A percentile compares a stretch with the other conserved stretches of the same genome.
Conservation (phyloP, 768 basidiomycete genomes). For the Termitomyces eurrhizus region DNA sequence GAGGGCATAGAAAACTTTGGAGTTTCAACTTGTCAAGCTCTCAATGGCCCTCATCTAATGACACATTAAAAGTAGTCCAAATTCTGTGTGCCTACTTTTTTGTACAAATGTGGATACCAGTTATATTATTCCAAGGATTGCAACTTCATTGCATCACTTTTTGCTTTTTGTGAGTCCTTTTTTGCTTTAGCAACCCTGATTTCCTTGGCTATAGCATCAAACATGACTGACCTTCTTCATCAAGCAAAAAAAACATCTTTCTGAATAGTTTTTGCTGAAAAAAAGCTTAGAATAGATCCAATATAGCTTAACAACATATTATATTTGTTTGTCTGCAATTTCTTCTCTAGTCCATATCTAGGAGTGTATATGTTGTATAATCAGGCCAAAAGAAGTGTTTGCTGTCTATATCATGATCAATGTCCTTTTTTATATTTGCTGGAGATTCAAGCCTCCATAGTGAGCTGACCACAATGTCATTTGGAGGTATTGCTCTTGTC, state of each 20-base stretch:
- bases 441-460: not conserved
- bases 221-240: too few relatives aligned
- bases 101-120: too few relatives aligned
- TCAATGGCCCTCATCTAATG: not conserved
- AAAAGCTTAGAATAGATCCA: not conserved
- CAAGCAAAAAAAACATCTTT: not conserved
- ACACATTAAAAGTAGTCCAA: not conserved
- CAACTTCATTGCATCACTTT: too few relatives aligned
- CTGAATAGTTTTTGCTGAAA: conserved; percentile 1
- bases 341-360: not conserved
- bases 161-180: not conserved
- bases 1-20: not conserved
- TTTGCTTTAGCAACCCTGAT: not conserved
- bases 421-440: not conserved
- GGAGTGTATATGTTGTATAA: not conserved
- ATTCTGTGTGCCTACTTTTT: too few relatives aligned
- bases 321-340: conserved; percentile 1
- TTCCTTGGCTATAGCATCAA: too few relatives aligned
- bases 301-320: not conserved
- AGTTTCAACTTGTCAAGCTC: not conserved
- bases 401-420: not conserved
- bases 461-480: not conserved
- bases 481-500: not conserved
- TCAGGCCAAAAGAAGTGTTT: not conserved
- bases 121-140: too few relatives aligned